These are phyloP conservation scores for Naganishia antarctica DNA, from an alignment of 768 basidiomycete species.

Conservation along the genomic window DNA sequence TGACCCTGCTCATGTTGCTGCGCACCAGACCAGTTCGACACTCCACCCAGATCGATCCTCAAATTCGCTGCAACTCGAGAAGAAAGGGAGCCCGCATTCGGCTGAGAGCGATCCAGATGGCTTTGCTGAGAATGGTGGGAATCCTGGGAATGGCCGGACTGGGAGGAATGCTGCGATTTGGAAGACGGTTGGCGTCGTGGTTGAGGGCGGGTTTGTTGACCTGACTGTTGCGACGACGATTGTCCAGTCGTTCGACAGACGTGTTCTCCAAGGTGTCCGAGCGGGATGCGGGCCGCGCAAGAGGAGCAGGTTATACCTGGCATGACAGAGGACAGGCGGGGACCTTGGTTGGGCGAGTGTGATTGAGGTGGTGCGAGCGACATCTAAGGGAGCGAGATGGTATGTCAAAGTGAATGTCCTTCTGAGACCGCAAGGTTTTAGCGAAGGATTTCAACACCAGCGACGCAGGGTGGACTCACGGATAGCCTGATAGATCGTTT, in stretches of 20 bases:
- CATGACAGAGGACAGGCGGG: constrained; percentile 5
- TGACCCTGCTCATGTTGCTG: not conserved
- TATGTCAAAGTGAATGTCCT: not conserved
- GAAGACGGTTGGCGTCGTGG: constrained; percentile 17
- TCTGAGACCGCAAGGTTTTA: too few species aligned
- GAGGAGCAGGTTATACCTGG: constrained; percentile 81
- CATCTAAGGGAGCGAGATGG: not conserved
- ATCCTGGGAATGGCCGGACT: constrained; percentile 30
- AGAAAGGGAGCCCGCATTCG: not conserved
- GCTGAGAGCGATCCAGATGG: not conserved
- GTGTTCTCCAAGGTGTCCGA: constrained; percentile 72
- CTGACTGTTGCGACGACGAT: constrained; percentile 6
- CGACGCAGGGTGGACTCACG: too few species aligned
- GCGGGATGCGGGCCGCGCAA: constrained; percentile 65
- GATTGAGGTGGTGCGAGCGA: constrained; percentile 8
- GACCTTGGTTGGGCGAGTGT: not conserved
- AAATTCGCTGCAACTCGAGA: constrained; percentile 17
- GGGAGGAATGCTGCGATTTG: constrained; percentile 15
- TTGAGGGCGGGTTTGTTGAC: not conserved
- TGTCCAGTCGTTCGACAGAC: constrained; percentile 53
- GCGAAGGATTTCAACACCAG: too few species aligned
- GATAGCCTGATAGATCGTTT: too few species aligned
- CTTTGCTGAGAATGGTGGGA: constrained; percentile 27
- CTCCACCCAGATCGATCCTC: constrained; percentile 2
- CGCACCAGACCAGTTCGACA: not conserved